These are phyloP conservation scores for Didymella arachidicola DNA, from an alignment of 2,329 filamentous ascomycete species.

Conservation along the genomic window DNA sequence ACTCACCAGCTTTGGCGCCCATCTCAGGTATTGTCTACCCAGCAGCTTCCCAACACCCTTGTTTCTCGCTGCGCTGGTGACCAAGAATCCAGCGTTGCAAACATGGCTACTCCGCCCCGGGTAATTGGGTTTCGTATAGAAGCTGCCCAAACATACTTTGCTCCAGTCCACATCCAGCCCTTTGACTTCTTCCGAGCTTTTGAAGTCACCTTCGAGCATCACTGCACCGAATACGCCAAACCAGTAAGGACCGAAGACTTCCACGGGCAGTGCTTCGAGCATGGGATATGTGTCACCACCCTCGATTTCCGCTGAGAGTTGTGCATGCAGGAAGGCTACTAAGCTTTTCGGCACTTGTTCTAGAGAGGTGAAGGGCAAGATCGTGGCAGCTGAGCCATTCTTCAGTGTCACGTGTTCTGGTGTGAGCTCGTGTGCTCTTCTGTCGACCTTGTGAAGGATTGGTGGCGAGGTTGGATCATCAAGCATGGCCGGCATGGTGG, in stretches of 20 bases:
- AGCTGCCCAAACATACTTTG: conserved; percentile 80
- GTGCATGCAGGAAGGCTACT: conserved; percentile 75
- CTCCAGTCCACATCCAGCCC: conserved; percentile 61
- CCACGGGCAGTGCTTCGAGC: conserved; percentile 73
- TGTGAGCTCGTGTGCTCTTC: conserved; percentile 70
- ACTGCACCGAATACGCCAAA: conserved; percentile 85
- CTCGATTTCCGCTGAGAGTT: conserved; percentile 85
- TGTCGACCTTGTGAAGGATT: conserved; percentile 66
- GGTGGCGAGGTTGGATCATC: conserved; percentile 58
- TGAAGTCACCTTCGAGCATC: conserved; percentile 78
- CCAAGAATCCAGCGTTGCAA: conserved; percentile 65
- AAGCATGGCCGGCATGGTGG: conserved; percentile 20
- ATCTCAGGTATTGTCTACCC: conserved; percentile 54
- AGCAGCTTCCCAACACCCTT: conserved; percentile 54
- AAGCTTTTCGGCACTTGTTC: conserved; percentile 74
- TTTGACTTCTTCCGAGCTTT: conserved; percentile 55
- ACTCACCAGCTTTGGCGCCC: conserved; percentile 52
- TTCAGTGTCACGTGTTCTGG: conserved; percentile 79
- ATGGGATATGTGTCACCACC: conserved; percentile 89
- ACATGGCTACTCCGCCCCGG: conserved; percentile 85
- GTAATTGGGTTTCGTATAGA: conserved; percentile 83
- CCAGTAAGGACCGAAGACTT: conserved; percentile 82
- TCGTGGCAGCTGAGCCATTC: conserved; percentile 75
- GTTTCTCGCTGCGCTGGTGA: conserved; percentile 50
- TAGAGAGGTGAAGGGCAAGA: conserved; percentile 77